Evolutionary conservation across 176 grass and related monocot genomes (phyloP).

Genomic region (Bolboschoenus planiculmis): DNA sequence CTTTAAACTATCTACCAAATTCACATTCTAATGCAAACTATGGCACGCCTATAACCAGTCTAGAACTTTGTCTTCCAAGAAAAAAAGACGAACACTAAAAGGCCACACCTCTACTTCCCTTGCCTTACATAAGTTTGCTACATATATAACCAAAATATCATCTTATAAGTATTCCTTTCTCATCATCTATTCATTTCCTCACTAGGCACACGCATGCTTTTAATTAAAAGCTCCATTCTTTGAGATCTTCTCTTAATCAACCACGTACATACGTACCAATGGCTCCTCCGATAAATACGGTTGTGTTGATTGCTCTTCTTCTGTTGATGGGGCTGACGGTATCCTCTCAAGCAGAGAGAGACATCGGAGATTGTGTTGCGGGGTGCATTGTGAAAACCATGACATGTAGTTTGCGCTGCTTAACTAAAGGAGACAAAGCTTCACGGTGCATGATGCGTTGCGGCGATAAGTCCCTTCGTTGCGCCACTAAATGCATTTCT

Average conservation of each 20-base stretch:
- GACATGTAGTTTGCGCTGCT: neutral
- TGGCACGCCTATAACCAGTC: neutral
- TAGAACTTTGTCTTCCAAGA: neutral
- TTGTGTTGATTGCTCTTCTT: neutral
- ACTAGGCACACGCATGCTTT: neutral
- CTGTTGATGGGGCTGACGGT: neutral
- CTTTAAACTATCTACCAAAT: neutral
- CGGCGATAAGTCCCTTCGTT: neutral
- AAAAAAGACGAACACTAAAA: neutral
- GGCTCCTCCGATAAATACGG: neutral
- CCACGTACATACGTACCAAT: neutral
- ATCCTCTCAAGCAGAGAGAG: neutral
- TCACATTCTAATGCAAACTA: too few relatives aligned
- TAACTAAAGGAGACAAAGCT: neutral
- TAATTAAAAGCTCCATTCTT: neutral
- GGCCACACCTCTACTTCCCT: neutral
- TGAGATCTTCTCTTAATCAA: neutral
- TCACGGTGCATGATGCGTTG: conserved; percentile 10
- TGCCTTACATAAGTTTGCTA: neutral
- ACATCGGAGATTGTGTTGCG: neutral
- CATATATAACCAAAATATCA: neutral
- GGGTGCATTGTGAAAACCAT: neutral
- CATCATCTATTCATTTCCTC: neutral
- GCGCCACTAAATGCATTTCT: neutral
- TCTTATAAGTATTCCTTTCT: neutral